These are phyloP conservation scores for Hapsidospora chrysogenum DNA, from an alignment of 495 filamentous ascomycete species.

Conservation along the genomic window DNA sequence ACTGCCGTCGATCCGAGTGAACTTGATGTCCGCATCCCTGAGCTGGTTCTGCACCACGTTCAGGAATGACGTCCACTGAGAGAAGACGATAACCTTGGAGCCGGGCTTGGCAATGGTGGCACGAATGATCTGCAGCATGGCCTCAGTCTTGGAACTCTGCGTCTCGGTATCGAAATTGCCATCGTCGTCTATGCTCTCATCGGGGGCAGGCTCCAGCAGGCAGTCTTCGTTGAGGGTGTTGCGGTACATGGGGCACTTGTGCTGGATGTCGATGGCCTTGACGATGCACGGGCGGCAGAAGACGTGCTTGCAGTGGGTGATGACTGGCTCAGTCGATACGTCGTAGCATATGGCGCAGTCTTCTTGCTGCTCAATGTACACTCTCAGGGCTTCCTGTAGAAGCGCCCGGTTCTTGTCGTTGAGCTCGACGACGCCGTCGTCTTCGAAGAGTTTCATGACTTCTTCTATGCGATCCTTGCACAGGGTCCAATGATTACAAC, in stretches of 20 bases:
- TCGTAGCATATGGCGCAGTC: slow-evolving; percentile 78
- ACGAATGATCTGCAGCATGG: slow-evolving; percentile 60
- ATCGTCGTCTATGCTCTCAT: slow-evolving; percentile 25
- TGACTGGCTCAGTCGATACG: slow-evolving; percentile 53
- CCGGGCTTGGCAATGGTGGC: slow-evolving; percentile 48
- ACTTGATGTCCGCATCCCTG: slow-evolving; percentile 39
- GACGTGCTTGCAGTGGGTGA: slow-evolving; percentile 76
- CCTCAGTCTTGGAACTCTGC: slow-evolving; percentile 71
- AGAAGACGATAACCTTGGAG: slow-evolving; percentile 81
- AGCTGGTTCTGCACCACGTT: slow-evolving; percentile 62
- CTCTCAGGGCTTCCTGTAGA: slow-evolving; percentile 60
- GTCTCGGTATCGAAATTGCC: slow-evolving; percentile 40
- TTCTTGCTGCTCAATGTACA: slow-evolving; percentile 68
- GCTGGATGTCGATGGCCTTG: slow-evolving; percentile 60
- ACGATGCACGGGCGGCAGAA: slow-evolving; percentile 66
- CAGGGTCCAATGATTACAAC: slow-evolving; percentile 70
- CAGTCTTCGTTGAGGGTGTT: slow-evolving; percentile 45
- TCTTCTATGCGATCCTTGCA: slow-evolving; percentile 57
- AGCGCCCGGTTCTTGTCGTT: slow-evolving; percentile 57
- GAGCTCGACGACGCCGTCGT: slow-evolving; percentile 47
- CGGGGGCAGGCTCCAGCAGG: slow-evolving; percentile 46
- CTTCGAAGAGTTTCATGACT: slow-evolving; percentile 48
- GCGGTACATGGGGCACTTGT: slow-evolving; percentile 82
- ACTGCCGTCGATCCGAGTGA: slow-evolving; percentile 67
- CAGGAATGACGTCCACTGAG: slow-evolving; percentile 86